Base-by-base conservation (phyloP, 148 eudicot species). In the Silene uniflora region DNA sequence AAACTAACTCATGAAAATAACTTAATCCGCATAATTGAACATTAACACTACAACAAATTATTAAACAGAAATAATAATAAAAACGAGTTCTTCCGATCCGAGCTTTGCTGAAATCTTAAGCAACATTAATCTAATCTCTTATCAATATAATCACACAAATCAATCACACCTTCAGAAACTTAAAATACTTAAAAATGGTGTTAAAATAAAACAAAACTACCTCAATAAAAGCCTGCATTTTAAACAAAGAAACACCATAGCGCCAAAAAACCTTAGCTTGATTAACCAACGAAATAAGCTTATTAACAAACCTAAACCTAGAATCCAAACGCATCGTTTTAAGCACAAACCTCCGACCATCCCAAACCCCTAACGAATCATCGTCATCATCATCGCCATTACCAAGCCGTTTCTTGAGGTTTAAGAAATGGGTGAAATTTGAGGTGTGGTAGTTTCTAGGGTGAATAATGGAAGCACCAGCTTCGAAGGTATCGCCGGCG, bases 401-500 rank as follows among this genome's bases (percentile, higher is more conserved):
- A 9, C 58, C 62, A 47, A 39, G 46, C 23, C 73, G 73, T 46
- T 68, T 70, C 73, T 78, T 83, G 29, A 91, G 75, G 32, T 81
- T 77, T 18, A 93, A 78, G 13, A 46, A 56, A 5, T 62, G 72
- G 1, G 90, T 85, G 72, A 79, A 93, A 46, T 84, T 83, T 42
- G 82, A 24, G 60, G 87, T 86, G 71, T 94, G 91, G 73, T 82
- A 90, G 67, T 94, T 94, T 74, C 84, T 85, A 3, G 97, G 96
- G 71, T 94, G 97, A 23, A 94, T 85, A 76, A 91, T 86, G 7
- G 97, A 87, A 2, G 88, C 98, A 16, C 97, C 98, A 35, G 98
- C 97, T 66, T 94, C 98, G 77, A 91, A 91, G 17, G 88, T 91
- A 18, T 91, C 85, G 25, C 86, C 89, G 62, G 82, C 77, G 52